A percentile compares a stretch with the other conserved stretches of the same genome.
These are phyloP conservation scores for Pythium aristosporum DNA, from an alignment of 352 stramenopile genomes.

Conservation along the genomic window DNA sequence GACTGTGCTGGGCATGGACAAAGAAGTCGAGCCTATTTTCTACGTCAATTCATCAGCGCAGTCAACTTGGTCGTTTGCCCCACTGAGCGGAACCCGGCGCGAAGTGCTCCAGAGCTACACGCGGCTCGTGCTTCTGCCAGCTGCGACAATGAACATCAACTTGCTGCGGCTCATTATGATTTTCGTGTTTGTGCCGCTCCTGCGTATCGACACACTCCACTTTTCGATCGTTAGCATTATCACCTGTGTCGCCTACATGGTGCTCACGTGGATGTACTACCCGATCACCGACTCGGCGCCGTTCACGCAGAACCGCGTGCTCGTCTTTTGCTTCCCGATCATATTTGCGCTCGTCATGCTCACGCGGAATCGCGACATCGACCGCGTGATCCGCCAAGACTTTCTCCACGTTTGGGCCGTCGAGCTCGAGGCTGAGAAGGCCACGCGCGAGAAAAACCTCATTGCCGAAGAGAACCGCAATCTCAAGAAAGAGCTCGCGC, in stretches of 20 bases:
- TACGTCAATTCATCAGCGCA: constrained; percentile 62
- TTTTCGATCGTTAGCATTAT: constrained; percentile 56
- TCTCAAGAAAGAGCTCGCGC: constrained; percentile 71
- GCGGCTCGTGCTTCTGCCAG: constrained; percentile 56
- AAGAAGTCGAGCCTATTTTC: constrained; percentile 35
- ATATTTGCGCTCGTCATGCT: constrained; percentile 68
- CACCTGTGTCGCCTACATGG: constrained; percentile 60
- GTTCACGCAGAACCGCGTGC: constrained; percentile 68
- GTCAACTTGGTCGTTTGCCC: constrained; percentile 56
- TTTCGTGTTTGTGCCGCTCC: constrained; percentile 68
- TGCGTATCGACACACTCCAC: constrained; percentile 75
- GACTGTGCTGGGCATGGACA: constrained; percentile 45
- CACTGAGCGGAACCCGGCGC: constrained; percentile 45
- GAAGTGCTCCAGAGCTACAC: constrained; percentile 68
- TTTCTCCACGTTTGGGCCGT: constrained; percentile 81
- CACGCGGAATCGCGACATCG: constrained; percentile 68
- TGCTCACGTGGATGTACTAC: constrained; percentile 64
- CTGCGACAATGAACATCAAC: constrained; percentile 82
- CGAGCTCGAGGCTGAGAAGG: constrained; percentile 69
- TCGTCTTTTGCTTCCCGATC: constrained; percentile 72
- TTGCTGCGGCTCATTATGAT: constrained; percentile 74
- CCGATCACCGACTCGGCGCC: constrained; percentile 50
- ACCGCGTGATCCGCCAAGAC: constrained; percentile 75
- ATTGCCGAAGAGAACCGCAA: constrained; percentile 83
- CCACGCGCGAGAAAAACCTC: constrained; percentile 69